phyloP scores from a whole-genome alignment of 495 filamentous ascomycete species.

The Penicillium silybi region DNA sequence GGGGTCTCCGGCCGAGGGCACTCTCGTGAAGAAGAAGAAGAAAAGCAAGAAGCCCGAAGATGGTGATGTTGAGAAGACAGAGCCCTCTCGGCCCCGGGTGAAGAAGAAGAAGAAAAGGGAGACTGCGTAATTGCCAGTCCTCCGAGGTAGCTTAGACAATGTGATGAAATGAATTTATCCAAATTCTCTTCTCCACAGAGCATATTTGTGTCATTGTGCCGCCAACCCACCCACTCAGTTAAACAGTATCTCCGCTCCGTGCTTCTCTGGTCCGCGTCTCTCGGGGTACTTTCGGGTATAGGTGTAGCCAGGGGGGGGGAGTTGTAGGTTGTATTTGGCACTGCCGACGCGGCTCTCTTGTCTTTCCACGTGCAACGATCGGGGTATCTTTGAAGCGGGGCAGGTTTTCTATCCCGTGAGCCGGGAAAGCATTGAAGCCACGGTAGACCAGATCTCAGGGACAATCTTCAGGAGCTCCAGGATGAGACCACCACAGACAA shows the following conservation, averaged over 20 bases:
- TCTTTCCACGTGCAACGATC: neutral
- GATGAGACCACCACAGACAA: slow-evolving; percentile 23
- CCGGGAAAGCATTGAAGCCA: slow-evolving; percentile 24
- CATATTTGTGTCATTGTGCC: neutral
- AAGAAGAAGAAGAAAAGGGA: slow-evolving; percentile 18
- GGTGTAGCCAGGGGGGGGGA: neutral
- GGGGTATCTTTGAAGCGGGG: slow-evolving; percentile 13
- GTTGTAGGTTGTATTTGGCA: neutral
- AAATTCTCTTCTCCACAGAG: neutral
- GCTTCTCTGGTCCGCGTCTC: neutral
- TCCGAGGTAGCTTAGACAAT: neutral
- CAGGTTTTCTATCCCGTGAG: slow-evolving; percentile 14
- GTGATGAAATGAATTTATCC: neutral
- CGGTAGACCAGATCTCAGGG: slow-evolving; percentile 40
- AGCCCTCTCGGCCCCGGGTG: slow-evolving; percentile 1
- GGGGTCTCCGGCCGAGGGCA: slow-evolving; percentile 66
- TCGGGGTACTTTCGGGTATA: neutral
- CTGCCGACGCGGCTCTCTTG: neutral
- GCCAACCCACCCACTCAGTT: neutral
- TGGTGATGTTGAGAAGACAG: neutral
- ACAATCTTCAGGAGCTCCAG: slow-evolving; percentile 62
- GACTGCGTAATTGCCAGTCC: neutral
- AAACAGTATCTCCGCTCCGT: neutral
- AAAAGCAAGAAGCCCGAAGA: slow-evolving; percentile 42
- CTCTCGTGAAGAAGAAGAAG: slow-evolving; percentile 74